phyloP scores from a whole-genome alignment of 2,329 filamentous ascomycete genomes.

The Xylariaceae sp. region DNA sequence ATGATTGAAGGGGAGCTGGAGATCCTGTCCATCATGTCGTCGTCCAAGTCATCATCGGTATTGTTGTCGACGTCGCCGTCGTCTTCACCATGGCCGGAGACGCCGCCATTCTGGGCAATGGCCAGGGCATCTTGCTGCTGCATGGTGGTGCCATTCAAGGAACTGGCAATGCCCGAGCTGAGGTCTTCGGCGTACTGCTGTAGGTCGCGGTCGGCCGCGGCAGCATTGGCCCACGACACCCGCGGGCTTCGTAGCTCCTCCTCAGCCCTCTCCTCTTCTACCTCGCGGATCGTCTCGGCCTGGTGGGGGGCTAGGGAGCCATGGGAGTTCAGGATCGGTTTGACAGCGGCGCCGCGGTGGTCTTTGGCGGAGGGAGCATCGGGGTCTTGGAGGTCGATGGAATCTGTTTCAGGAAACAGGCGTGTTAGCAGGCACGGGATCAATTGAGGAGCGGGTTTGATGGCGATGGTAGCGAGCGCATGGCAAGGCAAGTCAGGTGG shows the following conservation, averaged over 20 bases:
- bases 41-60: constrained; percentile 72
- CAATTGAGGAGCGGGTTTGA: neutral
- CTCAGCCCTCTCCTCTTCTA: constrained; percentile 70
- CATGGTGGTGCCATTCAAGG: constrained; percentile 38
- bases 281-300: constrained; percentile 75
- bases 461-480: neutral
- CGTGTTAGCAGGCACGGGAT: constrained; percentile 27
- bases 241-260: constrained; percentile 64
- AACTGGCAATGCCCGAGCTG: constrained; percentile 37
- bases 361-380: constrained; percentile 79
- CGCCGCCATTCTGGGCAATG: constrained; percentile 58
- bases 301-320: constrained; percentile 70
- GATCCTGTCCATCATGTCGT: constrained; percentile 98
- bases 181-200: constrained; percentile 46
- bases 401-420: constrained; percentile 56
- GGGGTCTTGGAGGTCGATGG: constrained; percentile 88
- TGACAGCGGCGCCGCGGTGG: constrained; percentile 57
- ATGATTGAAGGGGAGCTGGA: constrained; percentile 98
- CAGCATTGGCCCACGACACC: constrained; percentile 49
- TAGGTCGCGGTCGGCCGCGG: constrained; percentile 36
- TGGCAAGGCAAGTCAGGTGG: constrained; percentile 1
- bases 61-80: constrained; percentile 65
- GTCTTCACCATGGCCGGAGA: constrained; percentile 42
- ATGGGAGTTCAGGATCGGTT: constrained; percentile 39
- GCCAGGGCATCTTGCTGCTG: constrained; percentile 56